A percentile compares a stretch with the other conserved stretches of the same genome.
These are phyloP conservation scores for Rhododendron simsii DNA, from an alignment of 148 eudicot species.

Conservation along the genomic window DNA sequence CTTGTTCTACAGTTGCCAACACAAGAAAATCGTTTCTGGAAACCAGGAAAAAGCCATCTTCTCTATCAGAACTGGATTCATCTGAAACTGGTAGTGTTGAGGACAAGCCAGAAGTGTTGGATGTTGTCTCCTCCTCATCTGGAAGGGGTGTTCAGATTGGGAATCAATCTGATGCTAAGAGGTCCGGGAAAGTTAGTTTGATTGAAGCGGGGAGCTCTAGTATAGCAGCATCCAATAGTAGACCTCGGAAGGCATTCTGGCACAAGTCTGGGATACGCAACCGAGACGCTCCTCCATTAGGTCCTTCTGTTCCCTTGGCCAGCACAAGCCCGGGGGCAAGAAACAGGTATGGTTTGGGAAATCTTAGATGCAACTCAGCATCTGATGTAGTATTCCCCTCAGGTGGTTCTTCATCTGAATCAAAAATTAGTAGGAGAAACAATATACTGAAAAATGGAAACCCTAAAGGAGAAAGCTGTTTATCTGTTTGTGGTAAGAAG, in stretches of 20 bases:
- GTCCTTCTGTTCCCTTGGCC: constrained; percentile 36
- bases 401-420: constrained; percentile 45
- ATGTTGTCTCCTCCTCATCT: constrained; percentile 16
- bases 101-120: constrained; percentile 35
- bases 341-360: constrained; percentile 30
- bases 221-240: constrained; percentile 27
- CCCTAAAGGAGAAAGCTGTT: constrained; percentile 59
- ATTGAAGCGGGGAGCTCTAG: constrained; percentile 40
- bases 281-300: constrained; percentile 27
- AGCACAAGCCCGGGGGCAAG: constrained; percentile 25
- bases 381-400: constrained; percentile 46
- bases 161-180: constrained; percentile 14
- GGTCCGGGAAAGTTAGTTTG: constrained; percentile 18
- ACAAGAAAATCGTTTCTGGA: constrained; percentile 33
- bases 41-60: constrained; percentile 33
- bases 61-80: constrained; percentile 26
- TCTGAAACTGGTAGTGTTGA: constrained; percentile 42
- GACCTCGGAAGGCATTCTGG: constrained; percentile 31
- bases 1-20: constrained; percentile 17
- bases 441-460: constrained; percentile 55
- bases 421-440: constrained; percentile 35
- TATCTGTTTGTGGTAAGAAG: constrained; percentile 52
- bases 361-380: constrained; percentile 49
- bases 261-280: constrained; percentile 36
- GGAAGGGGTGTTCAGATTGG: constrained; percentile 23